Evolutionary conservation across 2,329 filamentous ascomycete species (phyloP).

Genomic region (Sporothrix brunneoviolacea): DNA sequence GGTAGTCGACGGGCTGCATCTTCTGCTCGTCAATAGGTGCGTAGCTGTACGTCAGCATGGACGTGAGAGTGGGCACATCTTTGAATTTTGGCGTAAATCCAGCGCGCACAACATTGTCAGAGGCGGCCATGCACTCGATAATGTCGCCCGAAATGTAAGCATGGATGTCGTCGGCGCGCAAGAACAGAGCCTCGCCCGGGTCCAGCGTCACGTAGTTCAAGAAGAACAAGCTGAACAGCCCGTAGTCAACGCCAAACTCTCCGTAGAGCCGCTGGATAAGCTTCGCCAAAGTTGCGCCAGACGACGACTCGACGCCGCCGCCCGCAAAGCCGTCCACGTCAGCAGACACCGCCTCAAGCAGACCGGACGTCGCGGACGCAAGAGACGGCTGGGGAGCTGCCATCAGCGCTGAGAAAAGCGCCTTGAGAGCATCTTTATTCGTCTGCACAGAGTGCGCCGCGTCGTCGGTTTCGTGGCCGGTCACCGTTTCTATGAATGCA

Average conservation of each 20-base stretch:
- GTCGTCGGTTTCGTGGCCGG: constrained; percentile 36
- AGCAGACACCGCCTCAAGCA: constrained; percentile 60
- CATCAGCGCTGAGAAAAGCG: constrained; percentile 75
- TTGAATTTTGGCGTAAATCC: constrained; percentile 99
- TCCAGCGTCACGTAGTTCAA: constrained; percentile 87
- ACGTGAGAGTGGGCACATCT: constrained; percentile 80
- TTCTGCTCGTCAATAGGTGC: constrained; percentile 93
- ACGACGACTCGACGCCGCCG: constrained; percentile 60
- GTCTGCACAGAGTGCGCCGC: constrained; percentile 31
- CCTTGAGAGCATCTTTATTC: constrained; percentile 74
- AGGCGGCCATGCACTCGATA: constrained; percentile 97
- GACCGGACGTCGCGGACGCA: constrained; percentile 55
- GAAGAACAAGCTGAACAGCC: constrained; percentile 93
- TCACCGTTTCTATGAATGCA: constrained; percentile 47
- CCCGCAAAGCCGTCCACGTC: constrained; percentile 64
- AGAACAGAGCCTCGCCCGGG: constrained; percentile 89
- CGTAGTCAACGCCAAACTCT: constrained; percentile 85
- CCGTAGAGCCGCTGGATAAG: constrained; percentile 70
- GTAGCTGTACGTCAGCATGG: constrained; percentile 92
- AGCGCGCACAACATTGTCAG: constrained; percentile 96
- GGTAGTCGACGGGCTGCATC: constrained; percentile 78
- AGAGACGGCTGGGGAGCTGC: constrained; percentile 61
- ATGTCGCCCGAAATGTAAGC: constrained; percentile 92
- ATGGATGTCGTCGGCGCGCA: constrained; percentile 95
- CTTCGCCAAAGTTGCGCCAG: constrained; percentile 64